phyloP scores from a whole-genome alignment of 1,284 basidiomycete species.

The Microbotryomycetes sp. region DNA sequence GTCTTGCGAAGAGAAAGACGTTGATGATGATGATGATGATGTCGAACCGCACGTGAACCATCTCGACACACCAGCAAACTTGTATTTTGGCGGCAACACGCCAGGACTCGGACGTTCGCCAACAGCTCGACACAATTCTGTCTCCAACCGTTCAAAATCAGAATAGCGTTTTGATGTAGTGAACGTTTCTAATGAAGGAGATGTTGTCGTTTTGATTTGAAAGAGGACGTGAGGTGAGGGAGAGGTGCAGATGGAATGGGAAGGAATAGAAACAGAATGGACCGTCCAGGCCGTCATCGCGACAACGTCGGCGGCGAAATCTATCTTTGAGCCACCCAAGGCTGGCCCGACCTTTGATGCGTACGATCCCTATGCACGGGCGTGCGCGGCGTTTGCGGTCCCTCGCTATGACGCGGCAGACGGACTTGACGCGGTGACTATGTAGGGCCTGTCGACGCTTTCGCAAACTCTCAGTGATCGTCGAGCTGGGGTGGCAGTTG shows the following conservation, averaged over 20 bases:
- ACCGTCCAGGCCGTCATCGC: conserved; percentile 19
- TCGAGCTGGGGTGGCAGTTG: no score
- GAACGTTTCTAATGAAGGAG: conserved; percentile 73
- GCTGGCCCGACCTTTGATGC: no score
- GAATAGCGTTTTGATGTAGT: conserved; percentile 87
- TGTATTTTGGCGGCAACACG: conserved; percentile 74
- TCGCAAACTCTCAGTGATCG: no score
- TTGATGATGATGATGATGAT: neutral
- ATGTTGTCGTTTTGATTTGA: conserved; percentile 70
- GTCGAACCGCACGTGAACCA: conserved; percentile 16
- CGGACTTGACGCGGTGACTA: no score
- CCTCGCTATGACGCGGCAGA: no score
- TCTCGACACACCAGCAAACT: conserved; percentile 6
- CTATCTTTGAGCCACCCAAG: no score
- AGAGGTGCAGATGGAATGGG: conserved; percentile 37
- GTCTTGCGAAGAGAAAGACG: conserved; percentile 1
- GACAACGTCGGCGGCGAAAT: no score
- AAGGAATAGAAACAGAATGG: conserved; percentile 38
- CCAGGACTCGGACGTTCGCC: conserved; percentile 46
- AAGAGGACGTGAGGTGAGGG: conserved; percentile 65
- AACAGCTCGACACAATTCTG: conserved; percentile 64
- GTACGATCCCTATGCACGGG: no score
- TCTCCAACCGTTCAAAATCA: conserved; percentile 80
- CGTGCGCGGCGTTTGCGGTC: no score
- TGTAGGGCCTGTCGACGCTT: no score